These are phyloP conservation scores for Leccinum aurantiacum DNA, from an alignment of 768 basidiomycete species.

Conservation along the genomic window DNA sequence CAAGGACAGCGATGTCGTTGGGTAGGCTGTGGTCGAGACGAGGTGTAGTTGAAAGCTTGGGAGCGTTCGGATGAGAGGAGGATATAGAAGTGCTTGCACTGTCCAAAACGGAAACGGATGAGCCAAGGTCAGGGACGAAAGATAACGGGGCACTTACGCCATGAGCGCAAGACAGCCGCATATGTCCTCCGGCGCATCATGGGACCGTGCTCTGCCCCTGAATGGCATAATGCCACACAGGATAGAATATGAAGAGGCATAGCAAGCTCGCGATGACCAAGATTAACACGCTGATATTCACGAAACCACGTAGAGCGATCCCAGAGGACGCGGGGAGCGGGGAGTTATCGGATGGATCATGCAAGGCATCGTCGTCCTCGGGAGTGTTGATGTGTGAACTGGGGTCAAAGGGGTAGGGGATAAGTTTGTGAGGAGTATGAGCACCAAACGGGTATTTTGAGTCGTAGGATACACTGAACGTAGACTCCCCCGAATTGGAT, in stretches of 20 bases:
- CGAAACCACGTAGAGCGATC: conserved; percentile 48
- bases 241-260: conserved; percentile 79
- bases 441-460: conserved; percentile 63
- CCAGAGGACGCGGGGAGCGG: conserved; percentile 23
- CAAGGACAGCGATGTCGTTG: neutral
- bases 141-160: conserved; percentile 10
- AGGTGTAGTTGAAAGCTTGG: neutral
- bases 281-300: conserved; percentile 71
- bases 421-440: conserved; percentile 38
- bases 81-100: neutral
- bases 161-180: neutral
- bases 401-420: conserved; percentile 75
- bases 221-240: conserved; percentile 47
- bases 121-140: neutral
- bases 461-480: conserved; percentile 48
- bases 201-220: neutral
- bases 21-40: neutral
- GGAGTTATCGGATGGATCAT: conserved; percentile 51
- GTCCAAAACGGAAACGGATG: neutral
- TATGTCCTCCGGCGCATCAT: conserved; percentile 6
- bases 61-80: conserved; percentile 3
- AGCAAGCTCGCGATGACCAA: conserved; percentile 62
- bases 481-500: conserved; percentile 54
- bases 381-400: conserved; percentile 51
- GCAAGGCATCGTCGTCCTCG: conserved; percentile 77